phyloP scores from a whole-genome alignment of 2,329 filamentous ascomycete species.

The Thelonectria blattea region DNA sequence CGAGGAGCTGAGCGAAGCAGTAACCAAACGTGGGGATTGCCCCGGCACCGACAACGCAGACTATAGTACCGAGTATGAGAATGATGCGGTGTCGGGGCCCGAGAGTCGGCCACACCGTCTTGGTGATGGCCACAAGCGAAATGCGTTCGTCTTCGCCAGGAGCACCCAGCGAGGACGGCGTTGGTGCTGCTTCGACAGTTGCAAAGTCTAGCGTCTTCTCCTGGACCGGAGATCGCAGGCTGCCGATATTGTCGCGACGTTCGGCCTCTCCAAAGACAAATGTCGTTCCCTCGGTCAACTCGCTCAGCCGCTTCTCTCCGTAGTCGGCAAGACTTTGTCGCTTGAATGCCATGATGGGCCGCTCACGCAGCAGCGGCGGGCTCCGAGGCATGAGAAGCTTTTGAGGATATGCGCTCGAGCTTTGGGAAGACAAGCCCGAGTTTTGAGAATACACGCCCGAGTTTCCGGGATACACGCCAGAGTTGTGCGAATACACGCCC shows the following conservation, averaged over 20 bases:
- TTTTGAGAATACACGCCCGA: constrained; percentile 4
- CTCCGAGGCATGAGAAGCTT: constrained; percentile 10
- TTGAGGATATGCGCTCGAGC: constrained; percentile 9
- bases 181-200: neutral
- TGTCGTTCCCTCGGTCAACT: constrained; percentile 17
- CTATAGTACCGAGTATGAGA: constrained; percentile 65
- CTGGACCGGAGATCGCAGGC: constrained; percentile 15
- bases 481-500: constrained; percentile 14
- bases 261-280: constrained; percentile 35
- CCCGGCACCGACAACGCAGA: constrained; percentile 68
- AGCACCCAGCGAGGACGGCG: neutral
- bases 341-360: constrained; percentile 16
- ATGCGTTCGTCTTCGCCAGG: constrained; percentile 12
- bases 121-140: constrained; percentile 38
- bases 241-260: constrained; percentile 40
- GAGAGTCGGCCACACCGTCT: constrained; percentile 74
- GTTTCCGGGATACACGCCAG: constrained; percentile 25
- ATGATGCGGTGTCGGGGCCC: constrained; percentile 55
- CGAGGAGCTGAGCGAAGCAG: constrained; percentile 74
- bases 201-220: neutral
- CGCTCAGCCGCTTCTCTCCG: constrained; percentile 10
- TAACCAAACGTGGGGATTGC: constrained; percentile 78
- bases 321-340: constrained; percentile 17
- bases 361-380: constrained; percentile 20
- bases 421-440: too few species aligned